Base-by-base conservation (phyloP, 179 eudicot genomes). In the Spergularia azorica region DNA sequence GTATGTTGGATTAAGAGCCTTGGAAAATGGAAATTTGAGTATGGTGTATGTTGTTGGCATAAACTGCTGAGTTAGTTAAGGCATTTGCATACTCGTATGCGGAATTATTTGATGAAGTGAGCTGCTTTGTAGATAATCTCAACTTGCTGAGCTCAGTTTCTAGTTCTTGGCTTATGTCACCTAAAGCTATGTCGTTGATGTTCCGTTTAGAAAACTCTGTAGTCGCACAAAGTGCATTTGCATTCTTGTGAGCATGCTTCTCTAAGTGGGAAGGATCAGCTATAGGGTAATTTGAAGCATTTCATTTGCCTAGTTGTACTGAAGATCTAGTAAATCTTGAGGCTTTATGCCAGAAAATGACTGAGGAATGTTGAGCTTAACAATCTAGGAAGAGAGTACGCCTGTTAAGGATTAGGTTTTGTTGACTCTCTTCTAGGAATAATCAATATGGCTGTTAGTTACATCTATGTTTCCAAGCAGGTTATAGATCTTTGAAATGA, bases 1-100 rank as follows among this genome's bases (percentile, higher is more conserved):
- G 46, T 43, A 26, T 9, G 14, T 15, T 13, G 36, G 68, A 18
- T 13, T 26, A 48, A 64, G n/a, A 46, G 17, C 71, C 32, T 50
- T 3, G 71, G 57, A 10, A 9, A 18, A 38, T 18, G 57, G 50
- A 20, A 68, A 38, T 10, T 50, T 26, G 5, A 50, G 72, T n/a
- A 18, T 67, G 69, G 21, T 41, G n/a, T 14, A 39, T 65, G 69
- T 65, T 63, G 67, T 63, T 38, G 51, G 68, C 68, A 38, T 11
- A 43, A 36, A 6, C 68, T 57, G 61, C 21, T 57, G 18, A 57
- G 61, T 57, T 57, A 57, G 8, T 57, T 57, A 15, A 57, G 17
- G 61, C 16, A 57, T 15, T 60, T 18, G 64, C 6, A 60, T 21
- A 18, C 48, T 43, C 3, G 8, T 60, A 21, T 18, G 64, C 17